These are phyloP conservation scores for Trichoderma guizhouense DNA, from an alignment of 2,329 filamentous ascomycete genomes.

Conservation along the genomic window DNA sequence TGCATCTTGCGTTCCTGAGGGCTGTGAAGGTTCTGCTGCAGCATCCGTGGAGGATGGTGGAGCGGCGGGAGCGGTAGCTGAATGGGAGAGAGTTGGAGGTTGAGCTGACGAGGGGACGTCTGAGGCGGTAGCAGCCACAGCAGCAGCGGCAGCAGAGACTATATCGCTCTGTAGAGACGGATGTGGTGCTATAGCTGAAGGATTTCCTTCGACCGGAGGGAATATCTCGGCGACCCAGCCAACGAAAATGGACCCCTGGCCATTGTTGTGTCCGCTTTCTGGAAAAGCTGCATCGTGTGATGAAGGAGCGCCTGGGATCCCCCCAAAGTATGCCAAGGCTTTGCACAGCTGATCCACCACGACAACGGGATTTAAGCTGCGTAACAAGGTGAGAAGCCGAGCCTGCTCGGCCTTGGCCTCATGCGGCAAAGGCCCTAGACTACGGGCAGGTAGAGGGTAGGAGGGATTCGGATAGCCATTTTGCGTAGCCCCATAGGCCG, in stretches of 20 bases:
- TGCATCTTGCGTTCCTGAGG: not conserved
- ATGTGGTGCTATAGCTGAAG: slow-evolving; percentile 6
- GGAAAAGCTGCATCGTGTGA: slow-evolving; percentile 54
- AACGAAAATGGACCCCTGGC: slow-evolving; percentile 55
- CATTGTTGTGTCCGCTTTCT: slow-evolving; percentile 53
- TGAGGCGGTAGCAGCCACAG: not conserved
- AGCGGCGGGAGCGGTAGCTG: slow-evolving; percentile 1
- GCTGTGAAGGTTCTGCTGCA: not conserved
- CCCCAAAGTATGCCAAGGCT: slow-evolving; percentile 61
- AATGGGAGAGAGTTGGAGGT: not conserved
- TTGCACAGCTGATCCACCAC: slow-evolving; percentile 63
- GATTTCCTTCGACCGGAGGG: slow-evolving; percentile 37
- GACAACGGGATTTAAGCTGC: slow-evolving; percentile 51
- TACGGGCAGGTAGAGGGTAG: slow-evolving; percentile 10
- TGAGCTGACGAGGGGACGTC: not conserved
- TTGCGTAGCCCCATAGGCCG: slow-evolving; percentile 11
- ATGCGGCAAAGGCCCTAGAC: slow-evolving; percentile 30
- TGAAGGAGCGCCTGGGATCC: slow-evolving; percentile 52
- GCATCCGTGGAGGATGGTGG: not conserved
- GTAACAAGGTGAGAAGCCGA: slow-evolving; percentile 55
- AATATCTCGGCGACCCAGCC: slow-evolving; percentile 64
- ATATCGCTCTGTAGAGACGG: slow-evolving; percentile 9
- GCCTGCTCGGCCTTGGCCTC: slow-evolving; percentile 59
- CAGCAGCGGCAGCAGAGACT: not conserved
- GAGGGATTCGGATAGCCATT: slow-evolving; percentile 8